Evolutionary conservation across 164 flowering plant genomes (phyloP).

Genomic region (Berberis thunbergii): DNA sequence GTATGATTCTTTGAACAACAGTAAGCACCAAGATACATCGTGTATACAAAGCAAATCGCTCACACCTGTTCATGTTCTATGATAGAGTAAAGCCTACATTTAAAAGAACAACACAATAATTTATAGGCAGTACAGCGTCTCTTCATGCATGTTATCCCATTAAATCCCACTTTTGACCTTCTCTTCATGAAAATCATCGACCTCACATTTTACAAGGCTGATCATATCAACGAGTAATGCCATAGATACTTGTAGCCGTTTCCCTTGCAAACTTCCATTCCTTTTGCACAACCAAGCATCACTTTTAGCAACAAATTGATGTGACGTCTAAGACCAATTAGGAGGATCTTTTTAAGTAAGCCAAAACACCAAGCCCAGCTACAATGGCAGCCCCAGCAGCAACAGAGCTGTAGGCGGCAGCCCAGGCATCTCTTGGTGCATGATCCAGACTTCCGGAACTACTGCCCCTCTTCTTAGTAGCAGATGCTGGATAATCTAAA

Average conservation of each 20-base stretch:
- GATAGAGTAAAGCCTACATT: background rate
- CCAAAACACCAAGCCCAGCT: slow-evolving; percentile 45
- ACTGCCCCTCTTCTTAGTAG: slow-evolving; percentile 23
- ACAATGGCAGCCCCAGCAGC: slow-evolving; percentile 58
- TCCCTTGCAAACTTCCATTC: slow-evolving; percentile 1
- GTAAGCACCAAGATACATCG: no score
- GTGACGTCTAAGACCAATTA: background rate
- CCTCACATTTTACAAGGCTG: background rate
- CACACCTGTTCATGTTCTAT: background rate
- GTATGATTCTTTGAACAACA: background rate
- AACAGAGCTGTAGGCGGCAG: slow-evolving; percentile 40
- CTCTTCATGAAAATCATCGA: background rate
- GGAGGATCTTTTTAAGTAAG: slow-evolving; percentile 44
- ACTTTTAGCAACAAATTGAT: background rate
- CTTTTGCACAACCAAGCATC: background rate
- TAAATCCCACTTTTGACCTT: background rate
- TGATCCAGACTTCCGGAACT: slow-evolving; percentile 26
- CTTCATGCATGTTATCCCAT: background rate
- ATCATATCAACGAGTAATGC: background rate
- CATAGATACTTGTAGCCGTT: background rate
- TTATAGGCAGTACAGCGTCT: background rate
- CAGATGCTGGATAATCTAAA: slow-evolving; percentile 60
- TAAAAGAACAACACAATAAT: no score
- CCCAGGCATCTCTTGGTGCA: slow-evolving; percentile 60
- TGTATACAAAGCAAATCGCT: no score